Evolutionary conservation across 1,139 yeast species (phyloP).

Genomic region (Meyerozyma athensensis): DNA sequence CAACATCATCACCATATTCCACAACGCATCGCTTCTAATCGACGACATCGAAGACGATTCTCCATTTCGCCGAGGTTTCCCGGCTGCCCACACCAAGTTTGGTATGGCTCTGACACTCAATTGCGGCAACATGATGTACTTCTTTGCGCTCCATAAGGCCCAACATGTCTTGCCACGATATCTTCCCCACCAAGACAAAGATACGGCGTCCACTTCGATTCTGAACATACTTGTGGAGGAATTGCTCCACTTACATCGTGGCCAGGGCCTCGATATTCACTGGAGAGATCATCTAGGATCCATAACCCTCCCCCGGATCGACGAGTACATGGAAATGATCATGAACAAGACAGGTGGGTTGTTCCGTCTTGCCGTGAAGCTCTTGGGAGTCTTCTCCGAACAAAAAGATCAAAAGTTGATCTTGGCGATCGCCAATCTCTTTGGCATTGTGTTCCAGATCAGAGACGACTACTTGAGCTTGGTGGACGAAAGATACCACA

Average conservation of each 20-base stretch:
- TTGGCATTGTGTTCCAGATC: constrained; percentile 80
- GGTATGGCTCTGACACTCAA: constrained; percentile 81
- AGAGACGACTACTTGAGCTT: constrained; percentile 77
- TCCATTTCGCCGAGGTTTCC: constrained; percentile 62
- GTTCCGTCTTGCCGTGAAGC: constrained; percentile 64
- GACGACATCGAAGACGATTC: constrained; percentile 89
- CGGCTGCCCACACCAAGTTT: constrained; percentile 70
- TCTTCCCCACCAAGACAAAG: constrained; percentile 8
- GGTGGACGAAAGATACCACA: constrained; percentile 45
- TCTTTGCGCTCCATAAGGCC: constrained; percentile 58
- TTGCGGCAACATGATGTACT: constrained; percentile 78
- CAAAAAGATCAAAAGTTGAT: constrained; percentile 16
- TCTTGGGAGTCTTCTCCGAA: constrained; percentile 41
- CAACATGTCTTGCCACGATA: constrained; percentile 16
- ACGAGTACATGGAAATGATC: constrained; percentile 75
- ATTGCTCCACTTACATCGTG: constrained; percentile 73
- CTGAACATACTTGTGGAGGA: constrained; percentile 56
- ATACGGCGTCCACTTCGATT: constrained; percentile 13
- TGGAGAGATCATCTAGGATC: constrained; percentile 62
- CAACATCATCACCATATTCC: constrained; percentile 50
- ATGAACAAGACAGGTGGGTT: constrained; percentile 87
- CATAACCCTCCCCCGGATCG: constrained; percentile 53
- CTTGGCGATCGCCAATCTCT: constrained; percentile 63
- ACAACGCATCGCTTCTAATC: constrained; percentile 57
- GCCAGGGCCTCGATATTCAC: constrained; percentile 83